These are phyloP conservation scores for Spathaspora sp. DNA, from an alignment of 805 yeast genomes.

Conservation along the genomic window DNA sequence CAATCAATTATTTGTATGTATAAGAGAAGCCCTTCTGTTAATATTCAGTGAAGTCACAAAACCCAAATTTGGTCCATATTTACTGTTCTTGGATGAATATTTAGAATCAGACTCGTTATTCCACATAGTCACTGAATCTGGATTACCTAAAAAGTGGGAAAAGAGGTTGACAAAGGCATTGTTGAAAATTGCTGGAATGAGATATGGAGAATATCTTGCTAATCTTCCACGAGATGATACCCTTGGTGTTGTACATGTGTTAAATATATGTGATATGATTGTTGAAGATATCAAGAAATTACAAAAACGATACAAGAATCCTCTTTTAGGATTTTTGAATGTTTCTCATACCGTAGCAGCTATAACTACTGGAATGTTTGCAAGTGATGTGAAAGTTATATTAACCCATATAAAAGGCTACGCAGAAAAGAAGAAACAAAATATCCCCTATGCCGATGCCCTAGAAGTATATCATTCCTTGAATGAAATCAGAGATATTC, in stretches of 20 bases:
- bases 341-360: constrained; percentile 49
- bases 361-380: constrained; percentile 49
- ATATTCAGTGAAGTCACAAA: constrained; percentile 39
- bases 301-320: constrained; percentile 57
- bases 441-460: constrained; percentile 52
- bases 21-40: constrained; percentile 40
- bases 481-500: constrained; percentile 49
- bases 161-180: constrained; percentile 31
- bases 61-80: constrained; percentile 57
- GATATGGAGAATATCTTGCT: constrained; percentile 37
- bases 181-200: constrained; percentile 30
- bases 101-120: constrained; percentile 47
- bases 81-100: constrained; percentile 47
- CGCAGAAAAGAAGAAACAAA: constrained; percentile 24
- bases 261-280: constrained; percentile 53
- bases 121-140: constrained; percentile 27
- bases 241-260: constrained; percentile 51
- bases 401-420: constrained; percentile 47
- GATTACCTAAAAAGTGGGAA: constrained; percentile 46
- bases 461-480: constrained; percentile 53
- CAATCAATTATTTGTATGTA: constrained; percentile 41
- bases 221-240: constrained; percentile 58
- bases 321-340: constrained; percentile 55
- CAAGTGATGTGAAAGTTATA: constrained; percentile 51
- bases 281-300: constrained; percentile 45